Evolutionary conservation across 352 stramenopile species (phyloP).

Genomic region (Pythium myriotylum): DNA sequence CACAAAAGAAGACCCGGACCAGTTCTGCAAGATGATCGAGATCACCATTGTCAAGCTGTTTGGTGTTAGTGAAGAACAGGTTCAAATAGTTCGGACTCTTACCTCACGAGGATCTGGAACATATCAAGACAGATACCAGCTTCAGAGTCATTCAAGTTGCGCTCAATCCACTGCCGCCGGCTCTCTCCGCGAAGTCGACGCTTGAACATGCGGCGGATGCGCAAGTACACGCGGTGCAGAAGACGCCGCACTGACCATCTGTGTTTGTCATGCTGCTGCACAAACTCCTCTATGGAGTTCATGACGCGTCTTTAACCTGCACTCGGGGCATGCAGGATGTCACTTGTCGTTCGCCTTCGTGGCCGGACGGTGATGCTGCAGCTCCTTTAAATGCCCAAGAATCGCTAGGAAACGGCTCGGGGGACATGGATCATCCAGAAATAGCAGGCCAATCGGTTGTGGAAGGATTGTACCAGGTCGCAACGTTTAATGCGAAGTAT

Average conservation of each 20-base stretch:
- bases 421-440: too few relatives aligned
- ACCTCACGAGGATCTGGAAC: constrained; percentile 56
- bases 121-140: constrained; percentile 57
- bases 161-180: constrained; percentile 69
- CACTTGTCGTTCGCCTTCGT: too few relatives aligned
- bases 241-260: constrained; percentile 11
- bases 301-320: constrained; percentile 5
- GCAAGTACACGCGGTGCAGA: constrained; percentile 7
- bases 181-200: constrained; percentile 66
- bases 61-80: too few relatives aligned
- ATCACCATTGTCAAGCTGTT: constrained; percentile 56
- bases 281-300: constrained; percentile 29
- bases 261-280: constrained; percentile 19
- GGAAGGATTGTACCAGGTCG: too few relatives aligned
- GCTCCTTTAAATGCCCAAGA: too few relatives aligned
- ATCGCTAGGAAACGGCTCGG: too few relatives aligned
- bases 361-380: too few relatives aligned
- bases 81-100: background rate
- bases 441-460: too few relatives aligned
- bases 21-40: constrained; percentile 69
- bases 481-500: too few relatives aligned
- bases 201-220: constrained; percentile 47
- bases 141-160: constrained; percentile 71
- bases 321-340: too few relatives aligned
- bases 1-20: constrained; percentile 39